Percentiles rank a stretch among this genome's conserved stretches.
Conservation (phyloP, 2,329 filamentous ascomycete genomes). For the Claviceps sp. region DNA sequence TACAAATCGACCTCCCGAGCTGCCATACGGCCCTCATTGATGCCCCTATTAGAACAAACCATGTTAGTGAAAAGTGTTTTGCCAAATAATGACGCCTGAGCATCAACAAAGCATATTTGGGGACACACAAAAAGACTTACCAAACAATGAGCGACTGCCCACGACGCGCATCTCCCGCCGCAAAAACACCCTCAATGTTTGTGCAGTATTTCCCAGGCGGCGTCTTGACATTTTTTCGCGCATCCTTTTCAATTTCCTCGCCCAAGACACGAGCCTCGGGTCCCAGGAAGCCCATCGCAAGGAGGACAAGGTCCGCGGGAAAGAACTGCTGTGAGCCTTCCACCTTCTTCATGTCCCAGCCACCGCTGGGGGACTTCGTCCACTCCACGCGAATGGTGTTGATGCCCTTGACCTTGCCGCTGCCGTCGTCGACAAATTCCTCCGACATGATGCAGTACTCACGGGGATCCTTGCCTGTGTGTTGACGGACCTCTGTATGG, state of each 20-base stretch:
- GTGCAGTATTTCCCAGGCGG: slow-evolving; percentile 76
- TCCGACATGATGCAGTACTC: slow-evolving; percentile 98
- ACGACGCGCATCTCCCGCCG: slow-evolving; percentile 86
- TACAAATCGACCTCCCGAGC: slow-evolving; percentile 85
- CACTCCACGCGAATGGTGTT: slow-evolving; percentile 92
- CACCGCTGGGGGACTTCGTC: slow-evolving; percentile 77
- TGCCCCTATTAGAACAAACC: slow-evolving; percentile 46
- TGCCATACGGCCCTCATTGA: slow-evolving; percentile 90
- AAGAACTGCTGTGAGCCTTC: slow-evolving; percentile 92
- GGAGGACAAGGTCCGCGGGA: slow-evolving; percentile 82
- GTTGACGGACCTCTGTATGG: slow-evolving; percentile 87
- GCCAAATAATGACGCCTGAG: background rate
- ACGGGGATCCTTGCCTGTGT: slow-evolving; percentile 90
- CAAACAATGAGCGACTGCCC: slow-evolving; percentile 95
- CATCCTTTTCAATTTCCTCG: slow-evolving; percentile 80
- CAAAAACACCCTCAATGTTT: slow-evolving; percentile 79
- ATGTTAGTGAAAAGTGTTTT: background rate
- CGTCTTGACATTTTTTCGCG: slow-evolving; percentile 93
- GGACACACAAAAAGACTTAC: slow-evolving; percentile 37
- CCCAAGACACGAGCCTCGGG: slow-evolving; percentile 81
- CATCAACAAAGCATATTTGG: background rate
- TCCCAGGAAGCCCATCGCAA: slow-evolving; percentile 96
- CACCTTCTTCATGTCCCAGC: slow-evolving; percentile 98
- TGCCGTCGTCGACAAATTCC: slow-evolving; percentile 84
- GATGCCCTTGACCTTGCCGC: slow-evolving; percentile 83